phyloP scores from a whole-genome alignment of 2,329 filamentous ascomycete species.

The Colletotrichum karsti region DNA sequence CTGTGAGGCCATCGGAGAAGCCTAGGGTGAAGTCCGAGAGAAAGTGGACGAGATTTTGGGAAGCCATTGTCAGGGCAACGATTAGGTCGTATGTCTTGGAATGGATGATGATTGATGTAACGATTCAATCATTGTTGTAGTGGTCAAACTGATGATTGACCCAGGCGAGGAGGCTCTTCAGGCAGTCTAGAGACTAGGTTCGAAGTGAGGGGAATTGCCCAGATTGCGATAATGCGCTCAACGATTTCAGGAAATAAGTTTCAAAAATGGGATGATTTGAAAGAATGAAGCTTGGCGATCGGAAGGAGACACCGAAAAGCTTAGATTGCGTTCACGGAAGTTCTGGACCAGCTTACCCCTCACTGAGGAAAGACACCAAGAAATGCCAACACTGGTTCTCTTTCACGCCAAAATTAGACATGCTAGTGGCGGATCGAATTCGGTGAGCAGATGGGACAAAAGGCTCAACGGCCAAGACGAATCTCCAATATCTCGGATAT shows the following conservation, averaged over 20 bases:
- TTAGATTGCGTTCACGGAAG: background rate
- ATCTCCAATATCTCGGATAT: background rate
- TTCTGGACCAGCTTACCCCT: background rate
- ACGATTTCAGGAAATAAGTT: background rate
- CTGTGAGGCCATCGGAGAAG: slow-evolving; percentile 77
- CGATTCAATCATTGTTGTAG: background rate
- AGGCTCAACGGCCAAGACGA: background rate
- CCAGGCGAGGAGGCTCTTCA: background rate
- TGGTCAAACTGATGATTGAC: fast-evolving
- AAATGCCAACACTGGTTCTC: background rate
- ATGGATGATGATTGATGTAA: background rate
- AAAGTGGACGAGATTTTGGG: slow-evolving; percentile 47
- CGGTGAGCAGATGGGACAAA: background rate
- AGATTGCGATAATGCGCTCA: background rate
- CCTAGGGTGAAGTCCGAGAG: slow-evolving; percentile 76
- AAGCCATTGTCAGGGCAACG: background rate
- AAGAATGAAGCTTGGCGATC: background rate
- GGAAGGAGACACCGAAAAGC: background rate
- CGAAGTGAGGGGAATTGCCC: background rate
- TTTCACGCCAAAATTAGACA: background rate
- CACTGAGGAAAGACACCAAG: background rate
- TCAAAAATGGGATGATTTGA: background rate
- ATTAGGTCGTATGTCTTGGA: background rate
- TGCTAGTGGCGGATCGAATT: background rate
- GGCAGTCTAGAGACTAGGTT: background rate